Evolutionary conservation across 208 protist species (phyloP).

Genomic region (Leishmania amazonensis): DNA sequence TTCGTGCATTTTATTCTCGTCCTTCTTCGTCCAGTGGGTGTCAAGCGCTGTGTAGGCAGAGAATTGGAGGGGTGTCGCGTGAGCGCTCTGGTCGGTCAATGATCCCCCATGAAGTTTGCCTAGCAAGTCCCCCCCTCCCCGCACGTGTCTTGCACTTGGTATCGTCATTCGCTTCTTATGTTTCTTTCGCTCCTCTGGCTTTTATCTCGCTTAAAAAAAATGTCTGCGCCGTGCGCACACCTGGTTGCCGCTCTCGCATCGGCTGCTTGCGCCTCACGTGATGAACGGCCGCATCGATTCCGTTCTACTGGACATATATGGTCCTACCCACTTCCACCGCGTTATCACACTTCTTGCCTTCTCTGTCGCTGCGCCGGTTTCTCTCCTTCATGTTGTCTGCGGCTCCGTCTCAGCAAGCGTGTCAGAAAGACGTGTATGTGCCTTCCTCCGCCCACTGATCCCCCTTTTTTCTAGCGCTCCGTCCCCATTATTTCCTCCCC

Average conservation of each 20-base stretch:
- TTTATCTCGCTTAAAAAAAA: background rate
- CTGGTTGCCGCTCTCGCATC: background rate
- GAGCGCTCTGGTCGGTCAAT: background rate
- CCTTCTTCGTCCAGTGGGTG: background rate
- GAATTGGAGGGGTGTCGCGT: background rate
- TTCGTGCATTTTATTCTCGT: background rate
- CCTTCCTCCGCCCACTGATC: background rate
- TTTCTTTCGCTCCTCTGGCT: background rate
- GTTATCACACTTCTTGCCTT: background rate
- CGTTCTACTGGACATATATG: background rate
- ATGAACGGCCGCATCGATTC: background rate
- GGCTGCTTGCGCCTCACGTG: background rate
- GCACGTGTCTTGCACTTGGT: background rate
- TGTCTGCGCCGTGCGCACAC: background rate
- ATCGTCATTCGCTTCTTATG: background rate
- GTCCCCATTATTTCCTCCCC: background rate
- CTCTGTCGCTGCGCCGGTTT: background rate
- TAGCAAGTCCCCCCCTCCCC: background rate
- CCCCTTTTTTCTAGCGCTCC: too few relatives aligned
- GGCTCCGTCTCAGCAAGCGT: background rate
- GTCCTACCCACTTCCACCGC: too few relatives aligned
- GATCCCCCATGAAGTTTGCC: background rate
- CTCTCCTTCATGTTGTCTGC: background rate
- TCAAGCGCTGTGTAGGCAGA: background rate
- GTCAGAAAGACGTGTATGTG: background rate